These are phyloP conservation scores for Lithohypha guttulata DNA, from an alignment of 2,329 filamentous ascomycete genomes.

Conservation along the genomic window DNA sequence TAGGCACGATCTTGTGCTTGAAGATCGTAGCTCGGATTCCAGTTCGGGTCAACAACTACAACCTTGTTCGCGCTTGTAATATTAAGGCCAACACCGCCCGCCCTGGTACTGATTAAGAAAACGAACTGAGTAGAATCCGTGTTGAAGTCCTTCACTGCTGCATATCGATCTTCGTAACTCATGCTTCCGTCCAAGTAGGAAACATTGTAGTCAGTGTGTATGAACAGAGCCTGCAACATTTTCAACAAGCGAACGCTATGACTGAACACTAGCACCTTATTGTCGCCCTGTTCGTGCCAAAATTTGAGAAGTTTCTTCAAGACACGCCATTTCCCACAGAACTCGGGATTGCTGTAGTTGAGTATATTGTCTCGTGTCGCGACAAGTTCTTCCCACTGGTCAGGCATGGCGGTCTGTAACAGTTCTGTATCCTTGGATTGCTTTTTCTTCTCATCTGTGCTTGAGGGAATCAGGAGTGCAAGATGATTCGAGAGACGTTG, in stretches of 20 bases:
- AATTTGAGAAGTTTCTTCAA: conserved; percentile 75
- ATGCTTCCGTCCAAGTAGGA: conserved; percentile 83
- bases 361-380: conserved; percentile 64
- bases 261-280: conserved; percentile 86
- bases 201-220: conserved; percentile 78
- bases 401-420: conserved; percentile 63
- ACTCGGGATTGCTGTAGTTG: conserved; percentile 74
- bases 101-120: conserved; percentile 88
- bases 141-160: conserved; percentile 83
- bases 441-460: conserved; percentile 56
- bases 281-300: conserved; percentile 77
- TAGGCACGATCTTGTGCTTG: conserved; percentile 96
- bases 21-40: conserved; percentile 90
- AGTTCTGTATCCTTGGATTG: conserved; percentile 66
- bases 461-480: conserved; percentile 68
- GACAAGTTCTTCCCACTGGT: conserved; percentile 64
- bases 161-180: conserved; percentile 70
- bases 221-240: conserved; percentile 76
- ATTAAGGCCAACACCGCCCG: conserved; percentile 87
- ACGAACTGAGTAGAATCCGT: conserved; percentile 78
- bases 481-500: conserved; percentile 89
- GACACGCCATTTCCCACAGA: conserved; percentile 95
- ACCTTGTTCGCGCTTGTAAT: conserved; percentile 98
- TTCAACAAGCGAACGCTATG: conserved; percentile 77
- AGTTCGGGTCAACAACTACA: conserved; percentile 91